These are phyloP conservation scores for Diaporthe sp. DNA, from an alignment of 2,329 filamentous ascomycete genomes.

Conservation along the genomic window DNA sequence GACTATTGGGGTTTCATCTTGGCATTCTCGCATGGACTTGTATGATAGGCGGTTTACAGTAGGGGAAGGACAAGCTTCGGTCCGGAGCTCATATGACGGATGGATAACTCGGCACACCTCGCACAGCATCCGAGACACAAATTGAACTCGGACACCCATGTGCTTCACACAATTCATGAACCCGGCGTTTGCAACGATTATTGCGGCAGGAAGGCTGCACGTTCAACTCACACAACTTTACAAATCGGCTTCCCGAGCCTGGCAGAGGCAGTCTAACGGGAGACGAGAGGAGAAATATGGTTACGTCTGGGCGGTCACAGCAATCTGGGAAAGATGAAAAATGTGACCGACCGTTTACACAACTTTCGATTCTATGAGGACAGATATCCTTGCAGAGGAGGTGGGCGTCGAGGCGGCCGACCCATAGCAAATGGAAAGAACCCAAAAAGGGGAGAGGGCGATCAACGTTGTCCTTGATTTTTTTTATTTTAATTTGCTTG, in stretches of 20 bases:
- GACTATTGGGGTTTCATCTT: conserved; percentile 18
- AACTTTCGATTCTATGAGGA: conserved; percentile 39
- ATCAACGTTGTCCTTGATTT: neutral
- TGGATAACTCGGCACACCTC: neutral
- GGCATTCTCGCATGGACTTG: conserved; percentile 17
- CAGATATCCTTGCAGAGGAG: conserved; percentile 31
- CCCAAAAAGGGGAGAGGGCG: conserved; percentile 7
- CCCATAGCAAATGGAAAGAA: conserved; percentile 8
- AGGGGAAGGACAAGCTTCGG: neutral
- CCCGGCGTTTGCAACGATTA: conserved; percentile 46
- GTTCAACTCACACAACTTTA: conserved; percentile 36
- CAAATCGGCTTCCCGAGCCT: conserved; percentile 8
- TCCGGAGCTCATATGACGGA: neutral
- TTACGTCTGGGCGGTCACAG: conserved; percentile 29
- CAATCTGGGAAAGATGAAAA: conserved; percentile 14
- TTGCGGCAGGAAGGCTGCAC: conserved; percentile 41
- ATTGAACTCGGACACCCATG: conserved; percentile 24
- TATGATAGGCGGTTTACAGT: conserved; percentile 23
- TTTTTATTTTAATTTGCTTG: conserved; percentile 17
- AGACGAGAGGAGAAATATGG: conserved; percentile 21
- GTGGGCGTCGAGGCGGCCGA: conserved; percentile 16
- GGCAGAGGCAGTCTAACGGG: conserved; percentile 11
- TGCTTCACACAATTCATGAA: conserved; percentile 41
- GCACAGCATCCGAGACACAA: conserved; percentile 40
- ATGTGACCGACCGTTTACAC: conserved; percentile 25